These are phyloP conservation scores for Circinella umbellata DNA, from an alignment of 371 early-diverging fungal species.

Conservation along the genomic window DNA sequence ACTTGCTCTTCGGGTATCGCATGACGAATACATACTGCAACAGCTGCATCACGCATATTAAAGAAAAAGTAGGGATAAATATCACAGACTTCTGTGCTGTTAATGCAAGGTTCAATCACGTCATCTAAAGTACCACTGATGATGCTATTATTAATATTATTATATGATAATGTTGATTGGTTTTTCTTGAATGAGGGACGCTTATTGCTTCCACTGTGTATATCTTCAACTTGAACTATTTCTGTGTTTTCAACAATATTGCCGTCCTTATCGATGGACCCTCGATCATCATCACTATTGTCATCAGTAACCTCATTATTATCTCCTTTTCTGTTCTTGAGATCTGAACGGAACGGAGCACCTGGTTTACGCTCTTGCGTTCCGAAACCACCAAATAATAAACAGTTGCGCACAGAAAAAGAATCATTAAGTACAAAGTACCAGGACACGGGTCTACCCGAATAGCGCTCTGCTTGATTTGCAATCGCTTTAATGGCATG, in stretches of 20 bases:
- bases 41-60: constrained; percentile 32
- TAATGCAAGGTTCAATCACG: background rate
- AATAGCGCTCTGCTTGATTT: constrained; percentile 44
- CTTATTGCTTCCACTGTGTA: background rate
- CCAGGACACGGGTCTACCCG: constrained; percentile 38
- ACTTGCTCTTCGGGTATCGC: background rate
- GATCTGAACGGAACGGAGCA: constrained; percentile 23
- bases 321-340: constrained; percentile 14
- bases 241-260: background rate
- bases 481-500: constrained; percentile 64
- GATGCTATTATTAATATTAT: background rate
- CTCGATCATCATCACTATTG: background rate
- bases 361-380: constrained; percentile 20
- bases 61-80: constrained; percentile 39
- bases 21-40: constrained; percentile 22
- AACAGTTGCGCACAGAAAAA: constrained; percentile 25
- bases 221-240: background rate
- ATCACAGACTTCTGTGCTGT: constrained; percentile 22
- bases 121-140: background rate
- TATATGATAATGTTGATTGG: background rate
- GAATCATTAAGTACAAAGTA: constrained; percentile 37
- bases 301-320: constrained; percentile 31
- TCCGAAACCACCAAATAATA: constrained; percentile 48
- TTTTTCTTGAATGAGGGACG: background rate
- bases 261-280: background rate